These are phyloP conservation scores for Corchorus capsularis DNA, from an alignment of 345 rosid genomes.

Conservation along the genomic window DNA sequence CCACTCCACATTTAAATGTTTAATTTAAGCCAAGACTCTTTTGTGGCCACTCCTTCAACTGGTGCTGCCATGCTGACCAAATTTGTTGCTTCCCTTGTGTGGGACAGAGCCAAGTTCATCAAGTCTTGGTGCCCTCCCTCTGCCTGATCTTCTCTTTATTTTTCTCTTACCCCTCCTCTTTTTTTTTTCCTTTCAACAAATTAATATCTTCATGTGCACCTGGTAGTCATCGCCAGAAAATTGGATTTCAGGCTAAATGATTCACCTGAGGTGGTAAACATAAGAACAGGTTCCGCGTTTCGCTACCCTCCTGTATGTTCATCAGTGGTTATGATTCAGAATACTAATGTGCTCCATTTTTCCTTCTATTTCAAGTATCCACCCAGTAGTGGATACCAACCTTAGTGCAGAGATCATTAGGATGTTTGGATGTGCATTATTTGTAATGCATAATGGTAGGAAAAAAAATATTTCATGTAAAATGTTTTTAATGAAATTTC, in stretches of 20 bases:
- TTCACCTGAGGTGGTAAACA: constrained; percentile 80
- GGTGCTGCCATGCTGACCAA: constrained; percentile 28
- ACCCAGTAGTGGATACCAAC: constrained; percentile 13
- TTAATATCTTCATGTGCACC: constrained; percentile 54
- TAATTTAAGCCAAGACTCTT: constrained; percentile 27
- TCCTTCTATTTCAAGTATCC: constrained; percentile 11
- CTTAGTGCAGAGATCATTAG: constrained; percentile 20
- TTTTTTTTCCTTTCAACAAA: constrained; percentile 27
- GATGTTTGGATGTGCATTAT: constrained; percentile 29
- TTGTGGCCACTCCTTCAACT: constrained; percentile 26
- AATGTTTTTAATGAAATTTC: constrained; percentile 24
- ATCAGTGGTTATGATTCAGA: constrained; percentile 17
- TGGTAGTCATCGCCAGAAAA: constrained; percentile 55
- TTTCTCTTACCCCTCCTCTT: constrained; percentile 24
- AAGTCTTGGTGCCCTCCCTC: constrained; percentile 23
- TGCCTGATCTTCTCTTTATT: constrained; percentile 31
- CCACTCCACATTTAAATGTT: constrained; percentile 57
- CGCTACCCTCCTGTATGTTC: constrained; percentile 31
- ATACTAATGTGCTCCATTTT: background rate
- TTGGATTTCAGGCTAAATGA: constrained; percentile 41
- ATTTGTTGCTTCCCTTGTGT: constrained; percentile 21
- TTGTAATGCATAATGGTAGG: constrained; percentile 19
- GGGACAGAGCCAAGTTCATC: constrained; percentile 34
- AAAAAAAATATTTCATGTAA: constrained; percentile 22
- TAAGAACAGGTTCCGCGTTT: constrained; percentile 28